Percentiles rank a stretch among this genome's conserved stretches.
Conservation (phyloP, 345 rosid species). For the Carallia pectinifolia region DNA sequence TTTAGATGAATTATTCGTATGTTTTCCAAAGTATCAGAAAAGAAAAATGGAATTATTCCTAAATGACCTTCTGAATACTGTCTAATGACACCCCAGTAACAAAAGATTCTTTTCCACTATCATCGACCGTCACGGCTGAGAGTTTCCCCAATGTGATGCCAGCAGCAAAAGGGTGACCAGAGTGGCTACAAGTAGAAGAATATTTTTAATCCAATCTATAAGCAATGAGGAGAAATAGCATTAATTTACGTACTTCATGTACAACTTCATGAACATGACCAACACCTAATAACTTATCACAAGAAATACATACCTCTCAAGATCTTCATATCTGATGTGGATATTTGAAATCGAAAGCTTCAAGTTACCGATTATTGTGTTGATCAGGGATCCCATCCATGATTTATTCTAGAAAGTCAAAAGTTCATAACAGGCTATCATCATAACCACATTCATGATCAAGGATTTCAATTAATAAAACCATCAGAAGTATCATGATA, state of each 20-base stretch:
- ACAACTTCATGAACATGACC: too few species aligned
- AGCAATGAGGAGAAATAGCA: neutral
- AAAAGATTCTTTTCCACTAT: conserved; percentile 86
- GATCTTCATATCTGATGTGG: conserved; percentile 96
- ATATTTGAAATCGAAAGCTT: conserved; percentile 96
- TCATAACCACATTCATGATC: conserved; percentile 12
- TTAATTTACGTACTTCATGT: neutral
- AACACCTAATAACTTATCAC: neutral
- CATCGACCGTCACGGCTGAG: conserved; percentile 88
- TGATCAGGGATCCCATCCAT: conserved; percentile 93
- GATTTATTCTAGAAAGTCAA: conserved; percentile 71
- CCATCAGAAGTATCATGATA: conserved; percentile 3
- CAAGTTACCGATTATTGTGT: conserved; percentile 90
- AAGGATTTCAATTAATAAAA: conserved; percentile 4
- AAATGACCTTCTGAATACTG: conserved; percentile 68
- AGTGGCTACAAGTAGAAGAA: conserved; percentile 57
- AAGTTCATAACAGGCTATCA: conserved; percentile 25
- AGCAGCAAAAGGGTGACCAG: conserved; percentile 84
- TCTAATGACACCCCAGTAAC: conserved; percentile 76
- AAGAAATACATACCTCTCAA: conserved; percentile 62
- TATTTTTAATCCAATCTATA: conserved; percentile 8
- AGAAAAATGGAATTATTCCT: too few species aligned
- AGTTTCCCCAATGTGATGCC: conserved; percentile 90
- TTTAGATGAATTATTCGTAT: too few species aligned
- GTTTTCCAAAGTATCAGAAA: too few species aligned